These are phyloP conservation scores for Lecanicillium sp. DNA, from an alignment of 2,329 filamentous ascomycete species.

Conservation along the genomic window DNA sequence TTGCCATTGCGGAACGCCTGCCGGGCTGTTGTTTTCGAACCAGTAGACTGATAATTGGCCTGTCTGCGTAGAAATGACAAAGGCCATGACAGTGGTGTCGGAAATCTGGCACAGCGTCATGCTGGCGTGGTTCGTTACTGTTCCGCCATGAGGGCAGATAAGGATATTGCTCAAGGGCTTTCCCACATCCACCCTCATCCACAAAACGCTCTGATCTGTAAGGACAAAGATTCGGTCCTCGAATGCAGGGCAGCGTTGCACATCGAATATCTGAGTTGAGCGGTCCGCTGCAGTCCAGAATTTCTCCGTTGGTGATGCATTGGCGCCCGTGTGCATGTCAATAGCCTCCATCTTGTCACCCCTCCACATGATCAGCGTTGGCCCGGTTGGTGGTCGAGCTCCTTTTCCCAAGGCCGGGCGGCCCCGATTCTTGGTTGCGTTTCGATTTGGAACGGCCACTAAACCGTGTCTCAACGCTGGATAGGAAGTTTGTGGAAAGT, in stretches of 20 bases:
- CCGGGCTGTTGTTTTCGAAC: constrained; percentile 18
- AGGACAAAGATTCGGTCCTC: constrained; percentile 6
- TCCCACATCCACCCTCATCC: background rate
- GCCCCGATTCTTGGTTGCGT: constrained; percentile 5
- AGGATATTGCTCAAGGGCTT: constrained; percentile 17
- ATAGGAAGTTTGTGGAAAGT: constrained; percentile 20
- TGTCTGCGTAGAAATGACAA: constrained; percentile 23
- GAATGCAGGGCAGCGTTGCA: constrained; percentile 1
- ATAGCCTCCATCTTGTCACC: constrained; percentile 24
- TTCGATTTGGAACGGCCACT: constrained; percentile 24
- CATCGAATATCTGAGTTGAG: background rate
- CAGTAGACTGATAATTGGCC: constrained; percentile 27
- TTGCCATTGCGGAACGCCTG: constrained; percentile 27
- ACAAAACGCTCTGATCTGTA: constrained; percentile 3
- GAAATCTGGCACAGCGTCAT: no score
- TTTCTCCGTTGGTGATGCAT: constrained; percentile 10
- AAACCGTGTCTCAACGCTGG: constrained; percentile 33
- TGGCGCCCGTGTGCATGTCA: constrained; percentile 25
- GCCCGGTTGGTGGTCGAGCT: constrained; percentile 7
- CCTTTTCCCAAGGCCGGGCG: constrained; percentile 8
- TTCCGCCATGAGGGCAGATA: constrained; percentile 19
- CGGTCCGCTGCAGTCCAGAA: constrained; percentile 3
- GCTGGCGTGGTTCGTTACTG: background rate
- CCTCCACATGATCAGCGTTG: constrained; percentile 28
- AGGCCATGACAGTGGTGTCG: constrained; percentile 20